These are phyloP conservation scores for Lasiodiplodia hormozganensis DNA, from an alignment of 2,329 filamentous ascomycete genomes.

Conservation along the genomic window DNA sequence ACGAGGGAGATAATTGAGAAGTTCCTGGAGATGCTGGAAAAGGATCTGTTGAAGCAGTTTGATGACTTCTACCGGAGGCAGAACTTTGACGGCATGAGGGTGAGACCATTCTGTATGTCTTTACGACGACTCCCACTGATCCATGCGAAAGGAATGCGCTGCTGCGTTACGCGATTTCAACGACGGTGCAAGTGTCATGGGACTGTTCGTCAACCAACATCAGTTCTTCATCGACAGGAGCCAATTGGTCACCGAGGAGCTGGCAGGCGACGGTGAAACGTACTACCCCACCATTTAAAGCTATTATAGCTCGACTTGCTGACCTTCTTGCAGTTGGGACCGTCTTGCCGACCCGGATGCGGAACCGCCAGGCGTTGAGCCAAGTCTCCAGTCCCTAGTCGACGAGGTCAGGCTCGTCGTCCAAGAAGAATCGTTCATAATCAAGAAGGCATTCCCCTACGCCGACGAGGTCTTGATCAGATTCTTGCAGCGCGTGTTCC, in stretches of 20 bases:
- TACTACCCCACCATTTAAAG: conserved; percentile 22
- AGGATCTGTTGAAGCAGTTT: conserved; percentile 93
- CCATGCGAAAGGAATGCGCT: conserved; percentile 72
- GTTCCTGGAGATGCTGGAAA: conserved; percentile 93
- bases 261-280: conserved; percentile 71
- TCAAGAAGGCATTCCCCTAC: conserved; percentile 94
- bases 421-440: conserved; percentile 96
- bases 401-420: conserved; percentile 96
- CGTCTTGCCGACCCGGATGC: conserved; percentile 92
- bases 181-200: conserved; percentile 92
- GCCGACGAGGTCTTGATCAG: conserved; percentile 92
- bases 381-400: conserved; percentile 86
- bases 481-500: conserved; percentile 94
- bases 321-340: conserved; percentile 71
- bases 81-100: conserved; percentile 95
- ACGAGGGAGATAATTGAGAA: conserved; percentile 93
- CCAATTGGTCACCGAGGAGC: conserved; percentile 87
- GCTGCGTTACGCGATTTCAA: conserved; percentile 95
- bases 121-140: neutral
- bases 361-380: conserved; percentile 88
- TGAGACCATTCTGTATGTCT: conserved; percentile 15
- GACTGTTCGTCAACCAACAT: conserved; percentile 96
- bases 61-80: conserved; percentile 95
- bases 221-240: conserved; percentile 98
- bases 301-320: neutral